phyloP scores from a whole-genome alignment of 2,329 filamentous ascomycete genomes.

The Pestalotiopsis sp. region DNA sequence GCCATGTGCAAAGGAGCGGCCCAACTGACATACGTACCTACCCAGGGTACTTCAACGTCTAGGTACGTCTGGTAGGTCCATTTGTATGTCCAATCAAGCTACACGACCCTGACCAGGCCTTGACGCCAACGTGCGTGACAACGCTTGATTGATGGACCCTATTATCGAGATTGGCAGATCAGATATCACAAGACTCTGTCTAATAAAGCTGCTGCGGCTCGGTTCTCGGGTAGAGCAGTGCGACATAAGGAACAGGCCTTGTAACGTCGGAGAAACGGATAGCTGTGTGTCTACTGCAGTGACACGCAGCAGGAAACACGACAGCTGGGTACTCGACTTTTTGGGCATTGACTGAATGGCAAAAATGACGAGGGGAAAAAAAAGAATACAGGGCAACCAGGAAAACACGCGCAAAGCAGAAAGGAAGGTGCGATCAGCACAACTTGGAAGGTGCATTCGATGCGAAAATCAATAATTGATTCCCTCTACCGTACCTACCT shows the following conservation, averaged over 20 bases:
- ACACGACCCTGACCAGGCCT: background rate
- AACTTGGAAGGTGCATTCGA: too few species aligned
- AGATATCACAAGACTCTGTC: background rate
- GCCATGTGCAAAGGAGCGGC: background rate
- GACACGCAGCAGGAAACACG: background rate
- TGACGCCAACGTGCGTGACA: background rate
- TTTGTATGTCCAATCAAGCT: background rate
- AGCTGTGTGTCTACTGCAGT: background rate
- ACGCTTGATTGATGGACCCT: background rate
- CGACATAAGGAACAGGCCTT: background rate
- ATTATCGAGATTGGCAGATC: background rate
- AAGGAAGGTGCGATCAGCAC: too few species aligned
- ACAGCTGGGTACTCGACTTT: background rate
- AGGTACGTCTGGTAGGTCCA: background rate
- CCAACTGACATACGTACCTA: background rate
- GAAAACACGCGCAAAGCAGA: too few species aligned
- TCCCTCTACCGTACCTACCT: background rate
- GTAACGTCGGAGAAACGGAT: conserved; percentile 3
- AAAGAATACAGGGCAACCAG: background rate
- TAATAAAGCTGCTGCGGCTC: background rate
- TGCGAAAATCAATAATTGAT: background rate
- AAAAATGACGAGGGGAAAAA: background rate
- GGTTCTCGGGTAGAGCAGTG: conserved; percentile 7
- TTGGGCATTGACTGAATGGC: background rate
- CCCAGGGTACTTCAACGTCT: background rate